phyloP scores from a whole-genome alignment of 306 rosid species.

The Parietaria judaica region DNA sequence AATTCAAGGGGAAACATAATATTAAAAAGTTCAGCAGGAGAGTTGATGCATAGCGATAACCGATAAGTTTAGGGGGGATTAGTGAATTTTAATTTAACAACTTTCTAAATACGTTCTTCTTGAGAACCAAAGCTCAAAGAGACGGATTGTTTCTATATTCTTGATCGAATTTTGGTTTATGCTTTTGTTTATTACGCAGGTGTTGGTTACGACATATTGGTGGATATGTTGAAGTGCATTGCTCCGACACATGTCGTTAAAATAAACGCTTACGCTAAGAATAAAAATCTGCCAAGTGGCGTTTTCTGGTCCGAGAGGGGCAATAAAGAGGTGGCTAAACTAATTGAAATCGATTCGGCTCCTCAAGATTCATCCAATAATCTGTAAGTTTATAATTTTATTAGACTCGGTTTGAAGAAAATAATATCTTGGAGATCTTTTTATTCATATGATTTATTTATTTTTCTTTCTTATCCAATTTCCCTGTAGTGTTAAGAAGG shows the following conservation, averaged over 20 bases:
- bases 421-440: not conserved
- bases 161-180: constrained; percentile 10
- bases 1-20: no score
- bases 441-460: not conserved
- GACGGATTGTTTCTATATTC: constrained; percentile 1
- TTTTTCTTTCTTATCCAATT: not conserved
- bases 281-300: constrained; percentile 77
- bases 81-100: no score
- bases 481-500: constrained; percentile 52
- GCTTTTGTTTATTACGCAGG: constrained; percentile 38
- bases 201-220: constrained; percentile 70
- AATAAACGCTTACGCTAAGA: constrained; percentile 54
- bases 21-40: no score
- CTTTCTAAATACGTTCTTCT: not conserved
- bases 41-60: no score
- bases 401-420: not conserved
- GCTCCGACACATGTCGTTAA: constrained; percentile 76
- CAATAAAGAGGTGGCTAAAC: constrained; percentile 26
- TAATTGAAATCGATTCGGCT: constrained; percentile 72
- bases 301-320: constrained; percentile 61
- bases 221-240: constrained; percentile 60
- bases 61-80: no score
- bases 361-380: constrained; percentile 57
- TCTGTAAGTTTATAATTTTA: constrained; percentile 45
- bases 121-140: not conserved